Evolutionary conservation across 2,329 filamentous ascomycete species (phyloP).

Genomic region (Colletotrichum tofieldiae): DNA sequence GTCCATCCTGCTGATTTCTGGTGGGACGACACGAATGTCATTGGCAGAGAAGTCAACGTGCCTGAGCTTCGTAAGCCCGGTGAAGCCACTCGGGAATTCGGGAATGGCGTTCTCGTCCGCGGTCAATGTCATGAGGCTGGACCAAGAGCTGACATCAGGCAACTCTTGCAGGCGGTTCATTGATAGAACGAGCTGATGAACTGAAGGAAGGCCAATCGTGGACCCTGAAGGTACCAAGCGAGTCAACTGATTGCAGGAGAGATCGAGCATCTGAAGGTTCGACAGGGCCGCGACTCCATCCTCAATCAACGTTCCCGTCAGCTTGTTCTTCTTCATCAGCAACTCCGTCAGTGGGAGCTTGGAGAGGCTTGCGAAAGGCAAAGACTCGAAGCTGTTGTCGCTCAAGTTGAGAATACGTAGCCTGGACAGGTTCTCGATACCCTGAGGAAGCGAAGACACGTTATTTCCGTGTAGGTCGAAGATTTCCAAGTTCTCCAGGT

Average conservation of each 20-base stretch:
- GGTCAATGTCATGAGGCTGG: conserved; percentile 78
- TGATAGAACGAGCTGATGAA: conserved; percentile 83
- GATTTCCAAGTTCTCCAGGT: conserved; percentile 80
- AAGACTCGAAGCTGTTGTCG: conserved; percentile 80
- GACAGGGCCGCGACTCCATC: conserved; percentile 71
- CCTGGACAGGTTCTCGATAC: conserved; percentile 76
- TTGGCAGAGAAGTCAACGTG: conserved; percentile 90
- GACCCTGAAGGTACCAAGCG: conserved; percentile 63
- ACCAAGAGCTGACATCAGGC: conserved; percentile 83
- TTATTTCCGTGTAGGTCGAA: conserved; percentile 88
- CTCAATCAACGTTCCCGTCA: conserved; percentile 81
- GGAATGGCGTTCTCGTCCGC: conserved; percentile 87
- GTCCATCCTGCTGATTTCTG: conserved; percentile 85
- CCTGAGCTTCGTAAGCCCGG: conserved; percentile 76
- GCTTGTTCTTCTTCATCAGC: conserved; percentile 82
- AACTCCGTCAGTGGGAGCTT: conserved; percentile 82
- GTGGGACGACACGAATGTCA: conserved; percentile 82
- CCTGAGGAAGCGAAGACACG: conserved; percentile 78
- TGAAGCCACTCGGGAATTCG: conserved; percentile 83
- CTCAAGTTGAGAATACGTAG: conserved; percentile 85
- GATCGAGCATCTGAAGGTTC: conserved; percentile 81
- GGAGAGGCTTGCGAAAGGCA: conserved; percentile 80
- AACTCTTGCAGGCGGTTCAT: conserved; percentile 84
- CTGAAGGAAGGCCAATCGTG: conserved; percentile 75
- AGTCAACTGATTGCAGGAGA: conserved; percentile 82